Evolutionary conservation across 345 rosid species (phyloP).

Genomic region (Sonneratia alba): DNA sequence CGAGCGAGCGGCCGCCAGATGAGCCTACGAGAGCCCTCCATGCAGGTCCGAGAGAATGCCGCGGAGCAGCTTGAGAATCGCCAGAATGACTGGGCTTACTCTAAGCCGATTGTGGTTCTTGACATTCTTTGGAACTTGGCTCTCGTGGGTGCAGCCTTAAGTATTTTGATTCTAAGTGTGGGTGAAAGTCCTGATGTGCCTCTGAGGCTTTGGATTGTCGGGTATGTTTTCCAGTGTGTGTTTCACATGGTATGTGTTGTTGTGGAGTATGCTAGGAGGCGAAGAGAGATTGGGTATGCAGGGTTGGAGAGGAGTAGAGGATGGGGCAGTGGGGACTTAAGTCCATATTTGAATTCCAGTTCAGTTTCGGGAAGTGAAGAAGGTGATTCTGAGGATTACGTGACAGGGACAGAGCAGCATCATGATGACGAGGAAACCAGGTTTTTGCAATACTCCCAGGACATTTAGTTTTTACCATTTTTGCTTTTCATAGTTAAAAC

Average conservation of each 20-base stretch:
- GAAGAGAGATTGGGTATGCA: slow-evolving; percentile 14
- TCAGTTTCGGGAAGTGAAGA: slow-evolving; percentile 24
- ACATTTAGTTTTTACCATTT: neutral
- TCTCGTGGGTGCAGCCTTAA: slow-evolving; percentile 38
- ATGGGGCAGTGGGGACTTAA: slow-evolving; percentile 14
- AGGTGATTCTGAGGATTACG: slow-evolving; percentile 24
- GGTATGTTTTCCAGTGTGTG: slow-evolving; percentile 57
- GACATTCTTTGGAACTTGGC: slow-evolving; percentile 65
- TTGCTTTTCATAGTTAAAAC: neutral
- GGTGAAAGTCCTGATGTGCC: slow-evolving; percentile 56
- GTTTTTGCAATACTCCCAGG: slow-evolving; percentile 15
- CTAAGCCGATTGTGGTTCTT: slow-evolving; percentile 53
- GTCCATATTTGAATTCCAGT: slow-evolving; percentile 11
- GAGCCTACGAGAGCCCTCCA: slow-evolving; percentile 80
- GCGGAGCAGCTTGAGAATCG: slow-evolving; percentile 90
- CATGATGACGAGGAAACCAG: slow-evolving; percentile 33
- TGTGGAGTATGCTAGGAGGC: slow-evolving; percentile 43
- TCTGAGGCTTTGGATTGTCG: slow-evolving; percentile 62
- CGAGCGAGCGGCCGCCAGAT: slow-evolving; percentile 64
- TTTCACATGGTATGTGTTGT: slow-evolving; percentile 56
- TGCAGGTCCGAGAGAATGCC: slow-evolving; percentile 67
- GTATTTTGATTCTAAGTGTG: slow-evolving; percentile 36
- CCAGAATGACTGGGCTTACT: slow-evolving; percentile 74
- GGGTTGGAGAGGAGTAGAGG: slow-evolving; percentile 11
- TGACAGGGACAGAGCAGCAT: slow-evolving; percentile 15